Base-by-base conservation (phyloP, 441 rosid genomes). In the Populus hybrid region DNA sequence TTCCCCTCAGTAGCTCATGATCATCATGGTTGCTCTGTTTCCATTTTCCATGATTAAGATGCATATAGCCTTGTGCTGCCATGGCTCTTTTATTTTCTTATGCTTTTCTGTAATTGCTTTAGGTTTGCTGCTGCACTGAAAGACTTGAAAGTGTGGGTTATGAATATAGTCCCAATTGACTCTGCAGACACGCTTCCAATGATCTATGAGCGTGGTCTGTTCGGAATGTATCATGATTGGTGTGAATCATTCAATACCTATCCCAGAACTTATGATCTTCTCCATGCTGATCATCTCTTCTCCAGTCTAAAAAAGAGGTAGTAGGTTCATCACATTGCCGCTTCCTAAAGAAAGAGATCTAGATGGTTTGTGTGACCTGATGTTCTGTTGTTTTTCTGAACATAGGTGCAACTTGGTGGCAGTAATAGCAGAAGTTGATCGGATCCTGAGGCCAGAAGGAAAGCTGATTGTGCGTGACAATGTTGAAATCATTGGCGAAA, bases 181-280 rank as follows among this genome's bases (percentile, higher is more conserved):
- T 90, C 95, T 26, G 93, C 97, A 10, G 99, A 95, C 84, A 92
- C 98, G 14, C 89, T 94, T 5, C 97, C 99, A 40, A 84, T 94
- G 73, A 93, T 95, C 38, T 95, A 91, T 23, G 99, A 94, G 73
- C 87, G 99, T 59, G 99, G 99, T 75, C 87, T 95, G 21, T 92
- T 95, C 0, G 99, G 99, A 57, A 88, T 92, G 38, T 95, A 95
- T 84, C 99, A 95, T 74, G 97, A 94, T 75, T 95, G 98, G 99
- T 94, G 98, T 10, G 93, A 95, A 86, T 91, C 99, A 70, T 95
- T 94, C 80, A 94, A 88, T 80, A 94, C 98, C 71, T 94, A 95
- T 78, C 99, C 99, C 7, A 89, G 99, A 84, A 81, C 97, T 26
- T 92, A 95, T 69, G 99, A 95, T 87, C 97, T 95, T 79, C 89